A percentile compares a stretch with the other conserved stretches of the same genome.
phyloP scores from a whole-genome alignment of 139 green algal genomes.

The Pedinophyceae sp. region DNA sequence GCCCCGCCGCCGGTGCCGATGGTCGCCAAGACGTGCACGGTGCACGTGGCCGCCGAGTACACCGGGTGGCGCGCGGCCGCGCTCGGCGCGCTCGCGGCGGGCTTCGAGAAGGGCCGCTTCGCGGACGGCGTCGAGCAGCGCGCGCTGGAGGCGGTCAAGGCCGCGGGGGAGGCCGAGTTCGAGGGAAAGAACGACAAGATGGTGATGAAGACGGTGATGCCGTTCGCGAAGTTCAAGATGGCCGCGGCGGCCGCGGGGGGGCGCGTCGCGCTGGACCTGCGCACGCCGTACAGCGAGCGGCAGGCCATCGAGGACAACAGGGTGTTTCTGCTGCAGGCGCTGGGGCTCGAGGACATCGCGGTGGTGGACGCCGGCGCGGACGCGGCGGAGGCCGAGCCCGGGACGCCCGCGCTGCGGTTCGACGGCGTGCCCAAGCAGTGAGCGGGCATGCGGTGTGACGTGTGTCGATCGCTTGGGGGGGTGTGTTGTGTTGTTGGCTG shows the following conservation, averaged over 20 bases:
- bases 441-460: no score
- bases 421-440: no score
- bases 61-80: slow-evolving; percentile 1
- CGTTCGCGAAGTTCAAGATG: slow-evolving; percentile 83
- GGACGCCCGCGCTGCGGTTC: not conserved
- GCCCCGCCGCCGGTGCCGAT: slow-evolving; percentile 1
- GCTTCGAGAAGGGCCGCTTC: slow-evolving; percentile 20
- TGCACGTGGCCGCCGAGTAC: slow-evolving; percentile 6
- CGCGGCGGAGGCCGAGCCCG: not conserved
- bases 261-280: slow-evolving; percentile 5
- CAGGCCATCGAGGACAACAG: not conserved
- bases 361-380: not conserved
- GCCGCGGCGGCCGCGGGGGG: slow-evolving; percentile 46
- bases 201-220: slow-evolving; percentile 60
- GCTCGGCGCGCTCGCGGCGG: slow-evolving; percentile 2
- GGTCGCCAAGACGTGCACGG: not conserved
- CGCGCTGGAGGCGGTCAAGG: slow-evolving; percentile 29
- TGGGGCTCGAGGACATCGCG: not conserved
- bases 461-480: no score
- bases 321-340: not conserved
- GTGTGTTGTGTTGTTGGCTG: no score
- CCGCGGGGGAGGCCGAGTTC: slow-evolving; percentile 7
- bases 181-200: slow-evolving; percentile 42
- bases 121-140: slow-evolving; percentile 11
- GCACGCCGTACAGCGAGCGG: not conserved